phyloP scores from a whole-genome alignment of 1,284 basidiomycete genomes.

The Cutaneotrichosporon spelunceum region DNA sequence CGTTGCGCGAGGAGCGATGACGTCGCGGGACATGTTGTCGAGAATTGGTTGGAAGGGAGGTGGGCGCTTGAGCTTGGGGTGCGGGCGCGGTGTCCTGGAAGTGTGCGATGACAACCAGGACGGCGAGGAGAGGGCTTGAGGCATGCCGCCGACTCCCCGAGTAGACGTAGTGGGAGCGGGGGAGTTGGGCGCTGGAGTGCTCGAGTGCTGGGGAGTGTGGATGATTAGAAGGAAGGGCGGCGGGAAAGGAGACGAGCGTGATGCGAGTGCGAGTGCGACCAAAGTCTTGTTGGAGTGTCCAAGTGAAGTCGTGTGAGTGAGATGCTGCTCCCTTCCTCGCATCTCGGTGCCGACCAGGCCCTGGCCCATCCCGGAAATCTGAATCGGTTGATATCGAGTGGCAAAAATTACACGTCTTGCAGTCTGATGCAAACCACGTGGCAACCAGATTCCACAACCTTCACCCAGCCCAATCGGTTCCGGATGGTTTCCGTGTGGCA shows the following conservation, averaged over 20 bases:
- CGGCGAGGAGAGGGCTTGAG: conserved; percentile 25
- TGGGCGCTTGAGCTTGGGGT: conserved; percentile 3
- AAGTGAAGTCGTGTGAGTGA: background rate
- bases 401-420: conserved; percentile 1
- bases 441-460: no score
- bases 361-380: background rate
- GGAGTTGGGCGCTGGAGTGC: background rate
- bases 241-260: background rate
- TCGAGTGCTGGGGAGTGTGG: no score
- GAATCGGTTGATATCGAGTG: background rate
- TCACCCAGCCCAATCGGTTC: no score
- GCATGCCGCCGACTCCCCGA: conserved; percentile 14
- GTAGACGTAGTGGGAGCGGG: background rate
- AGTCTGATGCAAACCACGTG: background rate
- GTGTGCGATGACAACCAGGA: conserved; percentile 37
- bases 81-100: conserved; percentile 29
- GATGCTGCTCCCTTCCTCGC: background rate
- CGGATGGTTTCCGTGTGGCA: no score
- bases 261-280: background rate
- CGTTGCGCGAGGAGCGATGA: conserved; percentile 31
- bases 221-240: background rate
- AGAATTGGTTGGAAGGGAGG: background rate
- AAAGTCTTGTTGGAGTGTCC: background rate
- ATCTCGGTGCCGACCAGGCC: background rate
- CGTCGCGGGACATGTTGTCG: conserved; percentile 12